Evolutionary conservation across 352 stramenopile genomes (phyloP).

Genomic region (Globisporangium nodosum): DNA sequence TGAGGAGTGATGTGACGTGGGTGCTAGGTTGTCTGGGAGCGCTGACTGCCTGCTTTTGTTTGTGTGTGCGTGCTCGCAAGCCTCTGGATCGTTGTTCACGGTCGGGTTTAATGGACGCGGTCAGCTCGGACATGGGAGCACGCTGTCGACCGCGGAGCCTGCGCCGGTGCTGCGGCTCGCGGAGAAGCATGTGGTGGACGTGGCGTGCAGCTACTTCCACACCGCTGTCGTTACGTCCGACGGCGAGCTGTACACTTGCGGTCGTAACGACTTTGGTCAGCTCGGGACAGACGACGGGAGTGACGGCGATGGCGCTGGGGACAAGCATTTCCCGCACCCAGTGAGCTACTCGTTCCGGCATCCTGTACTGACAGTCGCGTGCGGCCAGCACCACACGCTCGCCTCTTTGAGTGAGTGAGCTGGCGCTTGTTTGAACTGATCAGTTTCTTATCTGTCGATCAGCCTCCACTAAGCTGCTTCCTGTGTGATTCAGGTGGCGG

Average conservation of each 20-base stretch:
- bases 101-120: conserved; percentile 92
- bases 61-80: conserved; percentile 31
- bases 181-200: conserved; percentile 60
- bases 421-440: background rate
- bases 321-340: conserved; percentile 57
- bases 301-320: conserved; percentile 14
- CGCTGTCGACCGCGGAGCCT: conserved; percentile 48
- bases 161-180: conserved; percentile 36
- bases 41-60: background rate
- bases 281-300: conserved; percentile 36
- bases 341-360: conserved; percentile 44
- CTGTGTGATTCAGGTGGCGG: conserved; percentile 26
- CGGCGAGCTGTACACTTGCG: conserved; percentile 82
- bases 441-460: background rate
- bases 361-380: conserved; percentile 71
- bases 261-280: conserved; percentile 92
- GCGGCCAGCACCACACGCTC: conserved; percentile 88
- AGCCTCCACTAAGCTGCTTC: background rate
- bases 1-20: no score
- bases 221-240: conserved; percentile 75
- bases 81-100: conserved; percentile 76
- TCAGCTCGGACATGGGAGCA: conserved; percentile 83
- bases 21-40: background rate
- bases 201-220: conserved; percentile 92
- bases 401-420: conserved; percentile 28